A percentile compares a stretch with the other conserved stretches of the same genome.
These are phyloP conservation scores for Tulasnella sp. DNA, from an alignment of 768 basidiomycete genomes.

Conservation along the genomic window DNA sequence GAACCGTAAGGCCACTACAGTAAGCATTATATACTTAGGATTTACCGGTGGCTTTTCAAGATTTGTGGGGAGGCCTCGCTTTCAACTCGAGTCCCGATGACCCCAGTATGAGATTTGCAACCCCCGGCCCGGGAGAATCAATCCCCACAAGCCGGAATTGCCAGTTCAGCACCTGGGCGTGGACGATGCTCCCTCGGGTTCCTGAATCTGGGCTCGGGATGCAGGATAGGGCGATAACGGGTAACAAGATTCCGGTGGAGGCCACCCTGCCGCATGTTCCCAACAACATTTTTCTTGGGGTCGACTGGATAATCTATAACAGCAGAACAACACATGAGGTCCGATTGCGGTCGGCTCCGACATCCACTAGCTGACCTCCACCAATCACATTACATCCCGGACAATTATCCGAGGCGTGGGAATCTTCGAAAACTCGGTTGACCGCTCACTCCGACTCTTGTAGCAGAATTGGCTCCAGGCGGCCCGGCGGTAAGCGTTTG, in stretches of 20 bases:
- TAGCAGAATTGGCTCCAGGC: background rate
- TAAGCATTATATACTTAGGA: too few relatives aligned
- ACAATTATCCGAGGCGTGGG: background rate
- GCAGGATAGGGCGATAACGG: background rate
- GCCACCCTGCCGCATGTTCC: background rate
- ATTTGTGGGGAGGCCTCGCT: too few relatives aligned
- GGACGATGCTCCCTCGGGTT: background rate
- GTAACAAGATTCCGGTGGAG: background rate
- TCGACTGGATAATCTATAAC: too few relatives aligned
- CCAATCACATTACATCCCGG: background rate
- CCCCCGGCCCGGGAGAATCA: background rate
- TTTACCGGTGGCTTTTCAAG: too few relatives aligned
- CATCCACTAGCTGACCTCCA: background rate
- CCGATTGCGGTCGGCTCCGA: too few relatives aligned
- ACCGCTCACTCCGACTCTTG: background rate
- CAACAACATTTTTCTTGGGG: background rate
- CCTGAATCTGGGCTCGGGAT: background rate
- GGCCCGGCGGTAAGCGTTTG: background rate
- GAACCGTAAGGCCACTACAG: too few relatives aligned
- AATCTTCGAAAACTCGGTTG: too few relatives aligned
- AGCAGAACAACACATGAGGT: too few relatives aligned
- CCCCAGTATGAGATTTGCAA: too few relatives aligned
- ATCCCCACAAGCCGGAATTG: background rate
- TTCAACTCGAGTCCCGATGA: too few relatives aligned
- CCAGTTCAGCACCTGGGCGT: background rate